These are phyloP conservation scores for Kondoa subrosea DNA, from an alignment of 768 basidiomycete genomes.

Conservation along the genomic window DNA sequence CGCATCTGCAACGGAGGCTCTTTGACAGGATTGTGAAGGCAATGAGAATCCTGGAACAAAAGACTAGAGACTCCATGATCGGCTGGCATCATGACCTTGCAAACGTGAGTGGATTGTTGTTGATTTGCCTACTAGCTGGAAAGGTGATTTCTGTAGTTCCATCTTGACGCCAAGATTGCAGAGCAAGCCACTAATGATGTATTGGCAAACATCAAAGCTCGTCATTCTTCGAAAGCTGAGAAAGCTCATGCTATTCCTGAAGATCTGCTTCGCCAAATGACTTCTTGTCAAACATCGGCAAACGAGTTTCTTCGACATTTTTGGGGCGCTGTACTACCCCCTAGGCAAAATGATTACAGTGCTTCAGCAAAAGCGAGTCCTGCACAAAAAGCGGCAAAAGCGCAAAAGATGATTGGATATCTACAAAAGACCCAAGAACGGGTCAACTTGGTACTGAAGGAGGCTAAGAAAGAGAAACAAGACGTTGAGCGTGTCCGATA, in stretches of 20 bases:
- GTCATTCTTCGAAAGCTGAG: constrained; percentile 44
- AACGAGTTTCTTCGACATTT: constrained; percentile 94
- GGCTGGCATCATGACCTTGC: constrained; percentile 13
- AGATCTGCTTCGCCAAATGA: constrained; percentile 30
- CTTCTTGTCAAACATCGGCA: constrained; percentile 75
- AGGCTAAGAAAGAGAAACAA: constrained; percentile 46
- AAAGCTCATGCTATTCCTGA: constrained; percentile 38
- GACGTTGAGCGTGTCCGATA: constrained; percentile 36
- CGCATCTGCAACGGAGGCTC: no score
- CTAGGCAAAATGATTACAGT: constrained; percentile 16
- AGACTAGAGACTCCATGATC: neutral
- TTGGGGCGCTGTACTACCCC: constrained; percentile 53
- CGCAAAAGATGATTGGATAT: constrained; percentile 73
- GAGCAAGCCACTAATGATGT: neutral
- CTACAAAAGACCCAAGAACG: constrained; percentile 64
- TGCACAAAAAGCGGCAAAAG: constrained; percentile 57
- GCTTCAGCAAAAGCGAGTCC: constrained; percentile 38
- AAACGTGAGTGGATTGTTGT: constrained; percentile 7
- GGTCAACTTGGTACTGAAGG: constrained; percentile 54
- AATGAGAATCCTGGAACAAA: constrained; percentile 1
- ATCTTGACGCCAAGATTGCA: neutral
- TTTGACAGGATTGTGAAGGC: no score
- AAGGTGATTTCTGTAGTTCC: neutral
- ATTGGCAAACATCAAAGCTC: neutral
- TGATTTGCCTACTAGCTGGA: neutral